A percentile compares a stretch with the other conserved stretches of the same genome.
phyloP scores from a whole-genome alignment of 768 basidiomycete genomes.

The Boletus reticuloceps region DNA sequence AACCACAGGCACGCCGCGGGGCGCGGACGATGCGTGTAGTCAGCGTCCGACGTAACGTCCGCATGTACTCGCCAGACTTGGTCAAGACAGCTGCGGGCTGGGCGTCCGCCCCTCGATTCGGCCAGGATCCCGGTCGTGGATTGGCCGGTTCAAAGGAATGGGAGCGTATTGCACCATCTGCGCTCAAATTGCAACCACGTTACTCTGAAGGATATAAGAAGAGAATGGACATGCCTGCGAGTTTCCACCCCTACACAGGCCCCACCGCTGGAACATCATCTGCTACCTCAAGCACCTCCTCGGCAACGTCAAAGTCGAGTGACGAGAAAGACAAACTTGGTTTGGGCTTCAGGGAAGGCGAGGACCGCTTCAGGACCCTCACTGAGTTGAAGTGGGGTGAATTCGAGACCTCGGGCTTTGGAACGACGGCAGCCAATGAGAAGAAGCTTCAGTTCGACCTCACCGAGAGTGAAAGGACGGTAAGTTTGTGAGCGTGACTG shows the following conservation, averaged over 20 bases:
- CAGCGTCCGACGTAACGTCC: slow-evolving; percentile 73
- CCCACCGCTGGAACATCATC: slow-evolving; percentile 35
- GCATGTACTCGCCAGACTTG: slow-evolving; percentile 86
- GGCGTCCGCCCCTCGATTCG: slow-evolving; percentile 36
- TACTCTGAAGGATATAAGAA: slow-evolving; percentile 78
- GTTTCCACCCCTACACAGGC: slow-evolving; percentile 51
- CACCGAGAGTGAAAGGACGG: slow-evolving; percentile 79
- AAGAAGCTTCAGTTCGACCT: slow-evolving; percentile 91
- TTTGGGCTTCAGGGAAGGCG: slow-evolving; percentile 42
- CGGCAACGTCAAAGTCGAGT: slow-evolving; percentile 32
- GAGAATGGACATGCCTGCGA: slow-evolving; percentile 64
- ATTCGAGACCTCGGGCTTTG: slow-evolving; percentile 85
- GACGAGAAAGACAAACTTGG: slow-evolving; percentile 32
- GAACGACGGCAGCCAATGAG: slow-evolving; percentile 44
- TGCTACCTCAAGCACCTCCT: slow-evolving; percentile 41
- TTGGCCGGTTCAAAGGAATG: slow-evolving; percentile 69
- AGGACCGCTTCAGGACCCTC: slow-evolving; percentile 74
- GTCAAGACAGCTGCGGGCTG: slow-evolving; percentile 61
- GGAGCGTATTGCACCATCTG: slow-evolving; percentile 66
- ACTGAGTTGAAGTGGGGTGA: slow-evolving; percentile 91
- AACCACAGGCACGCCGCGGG: slow-evolving; percentile 68
- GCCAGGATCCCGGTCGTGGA: slow-evolving; percentile 26
- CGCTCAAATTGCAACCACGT: slow-evolving; percentile 57
- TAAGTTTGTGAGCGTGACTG: slow-evolving; percentile 23
- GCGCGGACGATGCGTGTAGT: slow-evolving; percentile 76